phyloP scores from a whole-genome alignment of 129 eudicot species.

The Oenanthe sinensis region DNA sequence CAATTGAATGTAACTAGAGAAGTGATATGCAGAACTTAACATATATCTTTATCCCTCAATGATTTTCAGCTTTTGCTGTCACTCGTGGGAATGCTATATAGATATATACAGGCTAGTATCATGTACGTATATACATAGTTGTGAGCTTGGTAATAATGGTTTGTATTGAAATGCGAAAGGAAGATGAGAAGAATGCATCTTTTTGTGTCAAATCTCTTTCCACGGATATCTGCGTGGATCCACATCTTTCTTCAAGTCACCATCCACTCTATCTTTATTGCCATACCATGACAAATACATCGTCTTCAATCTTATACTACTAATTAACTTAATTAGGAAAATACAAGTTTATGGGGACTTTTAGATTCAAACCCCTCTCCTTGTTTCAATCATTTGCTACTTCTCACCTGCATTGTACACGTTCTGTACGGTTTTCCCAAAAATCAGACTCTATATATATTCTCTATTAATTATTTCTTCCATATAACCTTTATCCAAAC shows the following conservation, averaged over 20 bases:
- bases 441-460: neutral
- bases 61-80: neutral
- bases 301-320: conserved; percentile 22
- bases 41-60: neutral
- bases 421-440: conserved; percentile 26
- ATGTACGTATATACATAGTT: neutral
- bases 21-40: neutral
- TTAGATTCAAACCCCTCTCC: conserved; percentile 14
- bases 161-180: conserved; percentile 23
- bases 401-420: conserved; percentile 21
- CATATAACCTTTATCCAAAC: no score
- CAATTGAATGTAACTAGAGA: neutral
- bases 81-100: neutral
- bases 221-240: conserved; percentile 66
- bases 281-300: conserved; percentile 55
- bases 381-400: neutral
- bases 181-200: conserved; percentile 26
- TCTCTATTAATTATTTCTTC: no score
- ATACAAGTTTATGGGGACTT: conserved; percentile 9
- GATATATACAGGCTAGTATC: no score
- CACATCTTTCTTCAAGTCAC: conserved; percentile 68
- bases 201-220: conserved; percentile 82
- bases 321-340: conserved; percentile 28
- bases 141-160: conserved; percentile 16
- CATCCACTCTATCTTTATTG: conserved; percentile 59